phyloP scores from a whole-genome alignment of 805 yeast genomes.

The Candida arabinofermentans region DNA sequence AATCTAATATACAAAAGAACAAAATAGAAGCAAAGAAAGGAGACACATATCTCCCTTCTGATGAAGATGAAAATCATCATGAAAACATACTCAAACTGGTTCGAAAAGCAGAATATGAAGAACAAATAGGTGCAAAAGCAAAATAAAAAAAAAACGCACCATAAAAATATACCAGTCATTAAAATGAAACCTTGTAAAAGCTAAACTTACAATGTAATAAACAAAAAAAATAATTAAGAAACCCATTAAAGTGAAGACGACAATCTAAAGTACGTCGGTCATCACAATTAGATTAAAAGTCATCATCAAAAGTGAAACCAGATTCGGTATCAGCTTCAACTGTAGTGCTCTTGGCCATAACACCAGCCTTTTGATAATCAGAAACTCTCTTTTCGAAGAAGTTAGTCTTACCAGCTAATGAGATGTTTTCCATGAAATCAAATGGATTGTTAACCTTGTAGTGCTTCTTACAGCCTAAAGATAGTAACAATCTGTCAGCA shows the following conservation, averaged over 20 bases:
- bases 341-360: constrained; percentile 69
- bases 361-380: constrained; percentile 99
- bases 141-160: too few relatives aligned
- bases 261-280: background rate
- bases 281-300: constrained; percentile 52
- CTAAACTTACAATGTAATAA: background rate
- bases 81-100: too few relatives aligned
- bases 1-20: too few relatives aligned
- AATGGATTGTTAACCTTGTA: constrained; percentile 91
- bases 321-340: constrained; percentile 37
- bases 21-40: too few relatives aligned
- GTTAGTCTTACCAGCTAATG: constrained; percentile 97
- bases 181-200: too few relatives aligned
- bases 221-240: too few relatives aligned
- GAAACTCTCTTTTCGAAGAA: constrained; percentile 98
- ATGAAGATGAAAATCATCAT: too few relatives aligned
- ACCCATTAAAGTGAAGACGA: too few relatives aligned
- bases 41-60: too few relatives aligned
- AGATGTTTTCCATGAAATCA: constrained; percentile 98
- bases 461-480: constrained; percentile 86
- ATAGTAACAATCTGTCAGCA: constrained; percentile 90
- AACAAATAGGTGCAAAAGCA: too few relatives aligned
- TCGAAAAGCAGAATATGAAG: too few relatives aligned
- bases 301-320: constrained; percentile 87
- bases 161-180: too few relatives aligned